Base-by-base conservation (phyloP, 371 early-diverging fungal species). In the Funneliformis caledonium region DNA sequence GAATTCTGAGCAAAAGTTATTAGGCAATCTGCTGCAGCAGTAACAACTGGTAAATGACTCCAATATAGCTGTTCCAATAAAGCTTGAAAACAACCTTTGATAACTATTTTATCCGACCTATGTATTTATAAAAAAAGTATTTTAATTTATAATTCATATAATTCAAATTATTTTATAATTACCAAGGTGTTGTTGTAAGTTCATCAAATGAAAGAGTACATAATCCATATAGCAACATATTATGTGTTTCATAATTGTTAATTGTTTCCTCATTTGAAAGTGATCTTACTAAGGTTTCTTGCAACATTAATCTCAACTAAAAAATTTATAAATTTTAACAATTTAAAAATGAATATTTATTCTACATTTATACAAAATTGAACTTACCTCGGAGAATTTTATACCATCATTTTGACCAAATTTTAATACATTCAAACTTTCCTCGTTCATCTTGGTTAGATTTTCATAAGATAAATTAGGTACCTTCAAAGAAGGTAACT, bases 61-160 rank as follows among this genome's bases (percentile, higher is more conserved):
- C 89, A 88, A 64, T 93, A 92, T 64, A 96, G 83, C 75, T 93
- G 92, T 81, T 93, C 91, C 37, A 94, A 83, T 26, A 96, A 81
- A 19, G 87, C 83, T 31, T 85, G 62, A 37, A 96, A 81, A 72
- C 92, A 88, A 79, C 93, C 92, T 68, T 91, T 85, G 50, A 91
- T 85, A 8, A 88, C 79, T 9, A 84, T 86, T 47, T 84, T 84
- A 48, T 87, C 78, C 5, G 87, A 88, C n/a, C 88, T 88, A 50
- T 62, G 43, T 31, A 62, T 77, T 48, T 4, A 14, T 47, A 43
- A 19, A 78, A 48, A 10, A 47, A 50, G 6, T 45, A 52, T 60
- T 19, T 43, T 37, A 3, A 31, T 72, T 10, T 31, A 70, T 26
- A 7, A 43, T 11, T 62, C 2, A 4, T n/a, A 65, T 19, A 56